Base-by-base conservation (phyloP, 2,329 filamentous ascomycete species). In the Plectosphaerella cucumerina region DNA sequence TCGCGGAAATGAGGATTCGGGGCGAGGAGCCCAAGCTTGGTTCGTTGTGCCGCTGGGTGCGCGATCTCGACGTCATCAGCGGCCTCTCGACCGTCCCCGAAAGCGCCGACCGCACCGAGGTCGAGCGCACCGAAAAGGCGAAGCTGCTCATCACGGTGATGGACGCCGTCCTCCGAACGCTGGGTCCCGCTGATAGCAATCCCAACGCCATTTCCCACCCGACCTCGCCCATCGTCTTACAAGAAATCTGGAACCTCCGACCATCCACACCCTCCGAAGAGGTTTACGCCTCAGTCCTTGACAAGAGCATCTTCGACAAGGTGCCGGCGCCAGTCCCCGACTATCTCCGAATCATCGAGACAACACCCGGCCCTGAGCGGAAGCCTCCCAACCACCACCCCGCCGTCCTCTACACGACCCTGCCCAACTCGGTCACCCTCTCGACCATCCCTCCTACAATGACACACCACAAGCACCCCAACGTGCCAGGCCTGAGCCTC, bases 1-100 rank as follows among this genome's bases (percentile, higher is more conserved):
- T 89, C 1, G 79, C 85, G 1, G 85, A 89, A 68, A 89, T 89
- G 85, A 75, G 78, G 26, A 82, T 89, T 17, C 72, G 85, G n/a
- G 70, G 74, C 3, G 77, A 88, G 54, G 76, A 80, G 17, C 85
- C 85, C 0, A 86, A 86, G 57, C 68, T 89, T 0, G 86, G 86
- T 18, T 84, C 85, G 2, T 66, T 89, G 8, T 88, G 85, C 63
- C 80, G 86, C 51, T 89, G 86, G 86, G 85, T 89, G 5, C 77
- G 86, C 51, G 85, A 87, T 60, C 70, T 89, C 22, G 85, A 89
- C 59, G 80, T 87, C 21, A 80, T 87, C 47, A 86, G 81, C 56
- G 84, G 84, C 2, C 67, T 87, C 8, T 82, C 82, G 4, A 81
- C 82, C 20, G 72, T 78, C 49, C 70, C 79, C 0, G 71, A 71